These are phyloP conservation scores for Lodderomyces orthopsilosis DNA, from an alignment of 1,139 yeast species.

Conservation along the genomic window DNA sequence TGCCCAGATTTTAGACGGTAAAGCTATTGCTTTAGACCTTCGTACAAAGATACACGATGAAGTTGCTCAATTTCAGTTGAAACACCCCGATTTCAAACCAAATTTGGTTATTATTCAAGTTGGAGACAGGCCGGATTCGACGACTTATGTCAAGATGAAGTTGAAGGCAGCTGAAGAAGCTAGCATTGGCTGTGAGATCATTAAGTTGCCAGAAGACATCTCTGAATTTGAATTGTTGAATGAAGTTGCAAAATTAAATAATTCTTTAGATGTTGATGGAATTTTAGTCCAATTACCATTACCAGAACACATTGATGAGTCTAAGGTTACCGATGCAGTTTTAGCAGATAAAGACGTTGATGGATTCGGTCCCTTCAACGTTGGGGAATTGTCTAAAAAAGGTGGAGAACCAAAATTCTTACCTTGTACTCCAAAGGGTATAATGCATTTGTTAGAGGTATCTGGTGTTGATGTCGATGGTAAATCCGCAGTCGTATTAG, in stretches of 20 bases:
- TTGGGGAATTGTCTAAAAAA: constrained; percentile 88
- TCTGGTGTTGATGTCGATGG: constrained; percentile 68
- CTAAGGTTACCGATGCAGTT: constrained; percentile 74
- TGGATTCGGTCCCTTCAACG: constrained; percentile 88
- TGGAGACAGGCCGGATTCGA: constrained; percentile 85
- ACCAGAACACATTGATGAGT: constrained; percentile 79
- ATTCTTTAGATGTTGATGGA: constrained; percentile 74
- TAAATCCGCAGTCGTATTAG: constrained; percentile 87
- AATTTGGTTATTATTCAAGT: constrained; percentile 83
- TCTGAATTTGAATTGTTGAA: constrained; percentile 59
- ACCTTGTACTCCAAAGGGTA: constrained; percentile 97
- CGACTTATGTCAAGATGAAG: constrained; percentile 95
- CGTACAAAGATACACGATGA: constrained; percentile 52
- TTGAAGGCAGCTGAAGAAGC: constrained; percentile 88
- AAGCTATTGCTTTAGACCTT: constrained; percentile 59
- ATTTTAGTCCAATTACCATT: constrained; percentile 88
- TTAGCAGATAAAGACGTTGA: constrained; percentile 85
- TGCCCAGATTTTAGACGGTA: constrained; percentile 61
- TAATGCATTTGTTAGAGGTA: constrained; percentile 69
- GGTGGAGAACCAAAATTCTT: constrained; percentile 82
- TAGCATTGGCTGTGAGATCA: constrained; percentile 65
- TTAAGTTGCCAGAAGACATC: constrained; percentile 62
- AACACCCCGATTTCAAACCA: constrained; percentile 67
- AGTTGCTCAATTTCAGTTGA: constrained; percentile 51
- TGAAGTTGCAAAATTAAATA: constrained; percentile 62